These are phyloP conservation scores for Pestalotiopsis sp. DNA, from an alignment of 2,329 filamentous ascomycete species.

Conservation along the genomic window DNA sequence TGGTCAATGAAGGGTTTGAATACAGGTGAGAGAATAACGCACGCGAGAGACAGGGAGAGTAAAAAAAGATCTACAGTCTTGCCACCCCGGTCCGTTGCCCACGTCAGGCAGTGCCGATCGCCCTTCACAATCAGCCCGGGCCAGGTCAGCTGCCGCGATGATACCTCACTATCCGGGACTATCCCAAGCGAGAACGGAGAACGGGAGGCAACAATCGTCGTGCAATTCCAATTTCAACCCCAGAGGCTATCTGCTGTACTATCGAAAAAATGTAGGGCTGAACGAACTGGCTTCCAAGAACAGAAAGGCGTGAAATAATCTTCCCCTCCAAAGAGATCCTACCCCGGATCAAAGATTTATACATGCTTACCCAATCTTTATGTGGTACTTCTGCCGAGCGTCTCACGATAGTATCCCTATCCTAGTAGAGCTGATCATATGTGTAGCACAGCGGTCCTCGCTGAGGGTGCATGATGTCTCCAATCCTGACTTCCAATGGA, in stretches of 20 bases:
- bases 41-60: background rate
- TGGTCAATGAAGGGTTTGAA: too few species aligned
- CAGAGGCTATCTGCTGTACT: background rate
- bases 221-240: background rate
- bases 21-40: background rate
- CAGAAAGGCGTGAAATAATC: background rate
- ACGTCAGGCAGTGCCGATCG: background rate
- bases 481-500: background rate
- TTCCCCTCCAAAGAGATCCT: background rate
- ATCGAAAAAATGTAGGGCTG: background rate
- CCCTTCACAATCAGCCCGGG: background rate
- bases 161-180: background rate
- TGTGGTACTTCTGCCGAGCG: background rate
- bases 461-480: conserved; percentile 13
- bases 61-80: background rate
- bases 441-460: conserved; percentile 12
- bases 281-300: background rate
- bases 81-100: background rate
- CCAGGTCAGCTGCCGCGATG: background rate
- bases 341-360: background rate
- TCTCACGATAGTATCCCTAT: background rate
- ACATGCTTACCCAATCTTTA: background rate
- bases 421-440: conserved; percentile 12
- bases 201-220: background rate
- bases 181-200: background rate